A percentile compares a stretch with the other conserved stretches of the same genome.
These are phyloP conservation scores for Termitomyces sp. DNA, from an alignment of 768 basidiomycete species.

Conservation along the genomic window DNA sequence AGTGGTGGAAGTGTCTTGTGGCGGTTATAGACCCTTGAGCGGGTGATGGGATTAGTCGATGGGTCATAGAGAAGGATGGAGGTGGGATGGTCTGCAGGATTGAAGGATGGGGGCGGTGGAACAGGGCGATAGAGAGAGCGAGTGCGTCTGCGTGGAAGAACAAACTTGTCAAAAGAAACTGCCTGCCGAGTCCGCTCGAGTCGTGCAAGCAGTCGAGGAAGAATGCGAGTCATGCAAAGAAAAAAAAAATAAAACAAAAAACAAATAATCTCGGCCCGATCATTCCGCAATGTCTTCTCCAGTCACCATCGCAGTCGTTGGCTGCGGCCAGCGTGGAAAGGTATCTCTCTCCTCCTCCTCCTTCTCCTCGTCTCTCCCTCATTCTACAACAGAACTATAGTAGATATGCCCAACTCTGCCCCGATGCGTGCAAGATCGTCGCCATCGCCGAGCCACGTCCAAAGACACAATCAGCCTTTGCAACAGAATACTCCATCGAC, in stretches of 20 bases:
- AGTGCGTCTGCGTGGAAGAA: slow-evolving; percentile 12
- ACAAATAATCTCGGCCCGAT: not conserved
- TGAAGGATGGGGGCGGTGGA: slow-evolving; percentile 34
- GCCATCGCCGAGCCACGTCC: slow-evolving; percentile 82
- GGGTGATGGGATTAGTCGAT: slow-evolving; percentile 45
- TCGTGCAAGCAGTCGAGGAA: slow-evolving; percentile 54
- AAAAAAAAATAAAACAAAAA: too few species aligned
- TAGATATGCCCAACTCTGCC: slow-evolving; percentile 50
- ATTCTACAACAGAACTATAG: slow-evolving; percentile 48
- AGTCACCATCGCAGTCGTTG: slow-evolving; percentile 71
- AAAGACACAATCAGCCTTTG: slow-evolving; percentile 55
- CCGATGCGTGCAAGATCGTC: slow-evolving; percentile 67
- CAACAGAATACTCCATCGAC: slow-evolving; percentile 53
- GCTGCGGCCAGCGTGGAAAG: slow-evolving; percentile 80
- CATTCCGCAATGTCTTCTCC: slow-evolving; percentile 18
- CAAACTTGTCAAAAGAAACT: slow-evolving; percentile 19
- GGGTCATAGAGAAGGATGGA: slow-evolving; percentile 57
- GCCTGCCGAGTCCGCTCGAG: slow-evolving; percentile 22
- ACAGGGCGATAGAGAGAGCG: slow-evolving; percentile 31
- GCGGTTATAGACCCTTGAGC: slow-evolving; percentile 38
- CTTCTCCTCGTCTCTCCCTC: not conserved
- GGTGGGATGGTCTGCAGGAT: slow-evolving; percentile 35
- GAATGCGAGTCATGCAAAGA: slow-evolving; percentile 56
- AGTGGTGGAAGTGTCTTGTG: slow-evolving; percentile 58
- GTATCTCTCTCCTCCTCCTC: slow-evolving; percentile 26